phyloP scores from a whole-genome alignment of 345 rosid species.

The Pistacia vera region DNA sequence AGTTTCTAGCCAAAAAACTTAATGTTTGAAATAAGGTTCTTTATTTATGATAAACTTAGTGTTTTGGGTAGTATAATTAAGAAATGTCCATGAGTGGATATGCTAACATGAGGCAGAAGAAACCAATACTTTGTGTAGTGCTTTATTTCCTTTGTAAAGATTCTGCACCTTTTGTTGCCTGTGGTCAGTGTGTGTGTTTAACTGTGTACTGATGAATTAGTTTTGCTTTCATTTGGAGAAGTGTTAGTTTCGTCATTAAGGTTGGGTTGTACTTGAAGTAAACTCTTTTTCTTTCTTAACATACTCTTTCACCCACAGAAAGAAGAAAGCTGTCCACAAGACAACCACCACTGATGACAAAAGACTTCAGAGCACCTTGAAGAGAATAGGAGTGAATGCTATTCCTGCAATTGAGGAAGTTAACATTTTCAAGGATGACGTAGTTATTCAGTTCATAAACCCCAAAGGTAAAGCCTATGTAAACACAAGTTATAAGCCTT shows the following conservation, averaged over 20 bases:
- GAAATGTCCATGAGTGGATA: not conserved
- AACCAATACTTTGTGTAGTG: not conserved
- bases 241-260: not conserved
- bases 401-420: conserved; percentile 97
- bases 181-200: not conserved
- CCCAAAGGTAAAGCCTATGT: conserved; percentile 68
- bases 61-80: not conserved
- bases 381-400: conserved; percentile 91
- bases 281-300: not conserved
- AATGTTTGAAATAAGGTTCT: not conserved
- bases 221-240: not conserved
- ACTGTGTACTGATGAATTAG: not conserved
- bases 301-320: conserved; percentile 39
- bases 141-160: not conserved
- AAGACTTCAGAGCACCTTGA: conserved; percentile 94
- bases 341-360: conserved; percentile 97
- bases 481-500: not conserved
- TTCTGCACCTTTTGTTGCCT: not conserved
- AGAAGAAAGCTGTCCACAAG: conserved; percentile 99
- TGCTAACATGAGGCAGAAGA: not conserved
- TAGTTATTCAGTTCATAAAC: conserved; percentile 80
- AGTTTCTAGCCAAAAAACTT: not conserved
- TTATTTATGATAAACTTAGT: not conserved
- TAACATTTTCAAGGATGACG: conserved; percentile 94
- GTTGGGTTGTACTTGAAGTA: not conserved